Percentiles rank a stretch among this genome's conserved stretches.
Evolutionary conservation across 768 basidiomycete genomes (phyloP).

Genomic region (Serendipita sp.): DNA sequence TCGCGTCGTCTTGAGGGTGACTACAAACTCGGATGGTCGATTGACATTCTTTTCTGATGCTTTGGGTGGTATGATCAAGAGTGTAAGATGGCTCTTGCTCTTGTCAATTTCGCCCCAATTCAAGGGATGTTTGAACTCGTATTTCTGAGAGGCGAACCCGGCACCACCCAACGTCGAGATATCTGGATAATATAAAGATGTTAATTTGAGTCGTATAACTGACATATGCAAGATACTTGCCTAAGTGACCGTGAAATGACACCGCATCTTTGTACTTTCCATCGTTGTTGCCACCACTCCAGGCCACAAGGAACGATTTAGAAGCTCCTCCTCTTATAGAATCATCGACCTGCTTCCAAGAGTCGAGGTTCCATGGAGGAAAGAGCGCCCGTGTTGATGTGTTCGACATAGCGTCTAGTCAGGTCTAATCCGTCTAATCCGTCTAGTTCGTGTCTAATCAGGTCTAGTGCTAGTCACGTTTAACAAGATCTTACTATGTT

Average conservation of each 20-base stretch:
- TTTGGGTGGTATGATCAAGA: not conserved
- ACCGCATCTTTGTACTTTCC: not conserved
- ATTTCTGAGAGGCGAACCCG: constrained; percentile 24
- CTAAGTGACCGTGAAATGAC: constrained; percentile 1
- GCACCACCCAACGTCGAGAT: constrained; percentile 23
- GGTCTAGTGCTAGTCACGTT: not conserved
- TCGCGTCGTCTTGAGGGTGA: not conserved
- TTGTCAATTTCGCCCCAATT: constrained; percentile 3
- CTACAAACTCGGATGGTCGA: not conserved
- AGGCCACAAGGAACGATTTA: constrained; percentile 16
- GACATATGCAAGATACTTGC: not conserved
- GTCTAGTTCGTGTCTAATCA: not conserved
- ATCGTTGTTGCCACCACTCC: constrained; percentile 6
- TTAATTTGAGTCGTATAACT: not conserved
- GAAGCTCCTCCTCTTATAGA: constrained; percentile 22
- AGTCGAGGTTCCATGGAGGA: constrained; percentile 17
- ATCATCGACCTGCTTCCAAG: constrained; percentile 23
- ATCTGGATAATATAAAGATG: constrained; percentile 13
- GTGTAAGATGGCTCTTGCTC: not conserved
- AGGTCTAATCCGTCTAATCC: not conserved
- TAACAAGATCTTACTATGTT: not conserved
- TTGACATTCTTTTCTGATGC: not conserved
- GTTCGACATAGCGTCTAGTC: not conserved
- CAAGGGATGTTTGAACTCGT: constrained; percentile 16
- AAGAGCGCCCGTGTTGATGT: constrained; percentile 12